Percentiles rank a stretch among this genome's conserved stretches.
These are phyloP conservation scores for Coelastrella sp. DNA, from an alignment of 139 green algal genomes.

Conservation along the genomic window DNA sequence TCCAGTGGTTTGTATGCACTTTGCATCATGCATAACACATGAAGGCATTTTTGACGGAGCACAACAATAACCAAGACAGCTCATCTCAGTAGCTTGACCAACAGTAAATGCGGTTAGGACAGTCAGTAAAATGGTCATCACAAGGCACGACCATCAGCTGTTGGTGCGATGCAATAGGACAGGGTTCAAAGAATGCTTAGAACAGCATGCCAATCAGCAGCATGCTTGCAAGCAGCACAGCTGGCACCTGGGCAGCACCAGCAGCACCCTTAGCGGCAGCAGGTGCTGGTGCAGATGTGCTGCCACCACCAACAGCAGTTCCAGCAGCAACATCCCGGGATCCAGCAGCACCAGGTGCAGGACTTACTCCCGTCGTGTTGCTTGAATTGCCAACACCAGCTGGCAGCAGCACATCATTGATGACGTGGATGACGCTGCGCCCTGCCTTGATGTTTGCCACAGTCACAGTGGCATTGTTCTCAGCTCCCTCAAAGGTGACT, in stretches of 20 bases:
- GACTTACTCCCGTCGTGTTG: background rate
- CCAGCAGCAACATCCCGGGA: background rate
- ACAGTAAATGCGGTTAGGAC: background rate
- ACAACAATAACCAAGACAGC: no score
- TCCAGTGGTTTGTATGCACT: no score
- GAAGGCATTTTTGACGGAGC: no score
- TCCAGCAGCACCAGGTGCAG: background rate
- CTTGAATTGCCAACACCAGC: background rate
- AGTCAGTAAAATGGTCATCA: background rate
- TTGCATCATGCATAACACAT: no score
- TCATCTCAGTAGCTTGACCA: background rate
- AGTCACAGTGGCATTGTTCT: background rate
- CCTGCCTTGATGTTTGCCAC: background rate
- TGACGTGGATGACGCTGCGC: conserved; percentile 16
- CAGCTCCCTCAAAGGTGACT: background rate
- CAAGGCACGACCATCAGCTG: background rate
- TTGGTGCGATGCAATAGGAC: background rate
- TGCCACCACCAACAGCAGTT: background rate
- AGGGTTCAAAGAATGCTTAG: background rate
- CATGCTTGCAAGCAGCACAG: background rate
- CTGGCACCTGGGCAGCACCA: background rate
- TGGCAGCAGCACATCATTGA: conserved; percentile 33
- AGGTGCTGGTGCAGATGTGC: background rate
- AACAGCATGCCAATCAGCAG: background rate
- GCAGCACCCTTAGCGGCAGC: background rate